Conservation (phyloP, 192 early-diverging fungal genomes). For the Backusella luteola region DNA sequence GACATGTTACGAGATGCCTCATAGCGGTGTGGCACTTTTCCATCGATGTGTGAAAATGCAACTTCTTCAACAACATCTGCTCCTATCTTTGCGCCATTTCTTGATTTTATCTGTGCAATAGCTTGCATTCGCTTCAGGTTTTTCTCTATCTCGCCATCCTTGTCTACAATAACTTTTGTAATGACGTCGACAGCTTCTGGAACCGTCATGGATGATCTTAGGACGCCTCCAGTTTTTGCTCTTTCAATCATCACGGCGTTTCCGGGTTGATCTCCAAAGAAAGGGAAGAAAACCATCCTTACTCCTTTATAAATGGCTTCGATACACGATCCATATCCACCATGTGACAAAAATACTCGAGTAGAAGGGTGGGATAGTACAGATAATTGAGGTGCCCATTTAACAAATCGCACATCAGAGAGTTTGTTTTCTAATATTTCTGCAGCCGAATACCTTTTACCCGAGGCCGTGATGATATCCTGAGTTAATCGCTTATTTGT, state of each 20-base stretch:
- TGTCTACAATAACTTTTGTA: not conserved
- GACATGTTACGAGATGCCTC: slow-evolving; percentile 6
- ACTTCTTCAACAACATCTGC: slow-evolving; percentile 9
- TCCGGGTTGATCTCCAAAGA: slow-evolving; percentile 19
- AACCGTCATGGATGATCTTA: not conserved
- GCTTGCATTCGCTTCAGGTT: not conserved
- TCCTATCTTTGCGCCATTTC: not conserved
- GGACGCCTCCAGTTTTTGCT: not conserved
- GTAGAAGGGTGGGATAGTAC: not conserved
- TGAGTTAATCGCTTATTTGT: not conserved
- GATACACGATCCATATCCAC: not conserved
- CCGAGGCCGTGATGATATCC: not conserved
- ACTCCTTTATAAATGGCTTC: slow-evolving; percentile 3
- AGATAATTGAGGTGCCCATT: not conserved
- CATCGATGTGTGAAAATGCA: not conserved
- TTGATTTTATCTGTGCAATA: slow-evolving; percentile 13
- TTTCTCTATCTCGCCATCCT: not conserved
- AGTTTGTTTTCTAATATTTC: not conserved
- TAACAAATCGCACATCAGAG: not conserved
- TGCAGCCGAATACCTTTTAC: not conserved
- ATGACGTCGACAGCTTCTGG: not conserved
- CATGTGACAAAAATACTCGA: slow-evolving; percentile 27
- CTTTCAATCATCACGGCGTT: not conserved
- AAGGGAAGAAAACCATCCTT: slow-evolving; percentile 28
- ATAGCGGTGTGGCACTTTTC: not conserved